Evolutionary conservation across 257 asterid species (phyloP).

Genomic region (Gardenia jasminoides): DNA sequence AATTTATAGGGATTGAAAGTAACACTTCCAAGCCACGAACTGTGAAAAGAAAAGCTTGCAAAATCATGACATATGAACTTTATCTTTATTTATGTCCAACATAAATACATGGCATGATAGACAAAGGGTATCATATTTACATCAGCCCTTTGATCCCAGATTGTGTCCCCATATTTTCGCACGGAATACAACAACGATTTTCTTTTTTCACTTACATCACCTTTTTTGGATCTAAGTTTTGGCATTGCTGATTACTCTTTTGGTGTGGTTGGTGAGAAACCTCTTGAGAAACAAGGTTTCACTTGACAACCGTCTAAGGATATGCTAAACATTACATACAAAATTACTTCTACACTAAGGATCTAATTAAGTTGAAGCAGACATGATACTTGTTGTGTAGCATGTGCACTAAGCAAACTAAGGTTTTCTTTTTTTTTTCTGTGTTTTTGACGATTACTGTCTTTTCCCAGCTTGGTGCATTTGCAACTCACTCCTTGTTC

Average conservation of each 20-base stretch:
- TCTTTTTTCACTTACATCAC: not conserved
- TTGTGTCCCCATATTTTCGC: slow-evolving; percentile 2
- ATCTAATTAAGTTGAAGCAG: slow-evolving; percentile 12
- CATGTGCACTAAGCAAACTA: slow-evolving; percentile 17
- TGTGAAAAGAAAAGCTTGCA: not conserved
- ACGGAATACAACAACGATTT: not conserved
- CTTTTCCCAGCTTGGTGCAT: not conserved
- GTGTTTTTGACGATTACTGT: not conserved
- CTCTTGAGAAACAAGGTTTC: slow-evolving; percentile 27
- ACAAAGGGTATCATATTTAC: slow-evolving; percentile 19
- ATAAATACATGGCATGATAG: slow-evolving; percentile 8
- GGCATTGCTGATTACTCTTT: slow-evolving; percentile 18
- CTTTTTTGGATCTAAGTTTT: not conserved
- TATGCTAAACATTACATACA: not conserved
- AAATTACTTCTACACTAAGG: slow-evolving; percentile 11
- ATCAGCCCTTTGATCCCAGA: slow-evolving; percentile 6
- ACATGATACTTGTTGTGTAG: slow-evolving; percentile 27
- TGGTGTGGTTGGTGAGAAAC: slow-evolving; percentile 33
- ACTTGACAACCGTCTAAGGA: slow-evolving; percentile 23
- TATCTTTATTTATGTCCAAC: slow-evolving; percentile 11
- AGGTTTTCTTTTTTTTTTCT: not conserved
- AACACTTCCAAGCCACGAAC: not conserved
- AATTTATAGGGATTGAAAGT: not conserved
- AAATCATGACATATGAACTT: not conserved
- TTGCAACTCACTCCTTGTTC: slow-evolving; percentile 10